A percentile compares a stretch with the other conserved stretches of the same genome.
phyloP scores from a whole-genome alignment of 345 rosid species.

The Psidium friedrichsthalianum region DNA sequence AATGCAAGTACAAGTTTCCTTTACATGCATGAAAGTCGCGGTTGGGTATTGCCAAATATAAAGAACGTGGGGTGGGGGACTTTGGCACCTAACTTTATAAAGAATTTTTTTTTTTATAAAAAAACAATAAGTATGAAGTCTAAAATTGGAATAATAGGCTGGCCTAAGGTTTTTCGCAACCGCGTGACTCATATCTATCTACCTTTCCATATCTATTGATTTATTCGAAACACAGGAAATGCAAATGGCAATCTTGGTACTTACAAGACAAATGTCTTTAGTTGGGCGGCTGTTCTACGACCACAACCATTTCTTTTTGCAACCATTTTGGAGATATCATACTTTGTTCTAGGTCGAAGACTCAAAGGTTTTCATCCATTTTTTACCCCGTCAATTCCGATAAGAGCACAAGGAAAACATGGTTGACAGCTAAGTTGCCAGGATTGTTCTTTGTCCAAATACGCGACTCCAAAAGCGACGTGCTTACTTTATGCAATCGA shows the following conservation, averaged over 20 bases:
- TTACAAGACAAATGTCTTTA: background rate
- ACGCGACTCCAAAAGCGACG: background rate
- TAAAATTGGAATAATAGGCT: background rate
- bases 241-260: background rate
- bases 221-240: background rate
- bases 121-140: background rate
- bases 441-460: background rate
- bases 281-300: background rate
- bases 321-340: background rate
- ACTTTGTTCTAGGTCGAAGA: background rate
- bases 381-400: background rate
- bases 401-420: background rate
- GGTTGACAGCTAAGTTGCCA: background rate
- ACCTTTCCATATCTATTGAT: background rate
- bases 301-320: background rate
- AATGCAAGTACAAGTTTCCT: background rate
- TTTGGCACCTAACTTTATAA: background rate
- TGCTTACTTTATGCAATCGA: background rate
- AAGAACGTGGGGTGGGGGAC: background rate
- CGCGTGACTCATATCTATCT: background rate
- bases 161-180: background rate
- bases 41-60: background rate
- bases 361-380: background rate
- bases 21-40: background rate
- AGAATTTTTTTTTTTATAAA: background rate